These are phyloP conservation scores for Myxozyma geophila DNA, from an alignment of 805 yeast genomes.

Conservation along the genomic window DNA sequence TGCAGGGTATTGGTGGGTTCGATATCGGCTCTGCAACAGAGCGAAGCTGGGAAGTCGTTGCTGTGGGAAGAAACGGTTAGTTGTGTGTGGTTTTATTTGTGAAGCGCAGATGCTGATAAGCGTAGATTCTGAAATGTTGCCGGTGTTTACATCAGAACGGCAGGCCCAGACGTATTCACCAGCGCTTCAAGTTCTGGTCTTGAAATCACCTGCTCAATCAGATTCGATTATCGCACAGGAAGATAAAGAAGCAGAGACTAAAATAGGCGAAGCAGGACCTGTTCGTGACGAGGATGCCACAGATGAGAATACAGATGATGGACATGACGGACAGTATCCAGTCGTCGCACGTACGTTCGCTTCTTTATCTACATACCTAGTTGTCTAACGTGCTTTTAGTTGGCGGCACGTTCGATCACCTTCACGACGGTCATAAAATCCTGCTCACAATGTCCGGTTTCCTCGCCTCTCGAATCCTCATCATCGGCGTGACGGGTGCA, in stretches of 20 bases:
- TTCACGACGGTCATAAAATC: conserved; percentile 94
- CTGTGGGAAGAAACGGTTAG: conserved; percentile 40
- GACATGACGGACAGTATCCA: conserved; percentile 32
- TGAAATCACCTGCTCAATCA: conserved; percentile 24
- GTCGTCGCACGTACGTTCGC: conserved; percentile 32
- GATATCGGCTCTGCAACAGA: conserved; percentile 39
- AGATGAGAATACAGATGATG: conserved; percentile 26
- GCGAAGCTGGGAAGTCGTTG: conserved; percentile 45
- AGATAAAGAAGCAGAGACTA: conserved; percentile 9
- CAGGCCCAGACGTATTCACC: conserved; percentile 26
- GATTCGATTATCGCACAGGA: background rate
- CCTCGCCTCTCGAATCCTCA: conserved; percentile 57
- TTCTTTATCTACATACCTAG: background rate
- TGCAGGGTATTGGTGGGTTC: conserved; percentile 43
- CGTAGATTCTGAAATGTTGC: conserved; percentile 27
- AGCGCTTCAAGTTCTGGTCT: conserved; percentile 33
- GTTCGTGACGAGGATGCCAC: conserved; percentile 25
- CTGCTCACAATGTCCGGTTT: conserved; percentile 74
- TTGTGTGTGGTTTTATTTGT: background rate
- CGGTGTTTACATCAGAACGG: conserved; percentile 32
- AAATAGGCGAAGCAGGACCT: conserved; percentile 24
- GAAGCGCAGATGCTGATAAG: background rate
- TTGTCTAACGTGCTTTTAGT: conserved; percentile 50
- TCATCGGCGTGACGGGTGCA: conserved; percentile 84
- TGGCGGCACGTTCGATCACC: conserved; percentile 97